phyloP scores from a whole-genome alignment of 192 early-diverging fungal species.

The Dissophora ornata region DNA sequence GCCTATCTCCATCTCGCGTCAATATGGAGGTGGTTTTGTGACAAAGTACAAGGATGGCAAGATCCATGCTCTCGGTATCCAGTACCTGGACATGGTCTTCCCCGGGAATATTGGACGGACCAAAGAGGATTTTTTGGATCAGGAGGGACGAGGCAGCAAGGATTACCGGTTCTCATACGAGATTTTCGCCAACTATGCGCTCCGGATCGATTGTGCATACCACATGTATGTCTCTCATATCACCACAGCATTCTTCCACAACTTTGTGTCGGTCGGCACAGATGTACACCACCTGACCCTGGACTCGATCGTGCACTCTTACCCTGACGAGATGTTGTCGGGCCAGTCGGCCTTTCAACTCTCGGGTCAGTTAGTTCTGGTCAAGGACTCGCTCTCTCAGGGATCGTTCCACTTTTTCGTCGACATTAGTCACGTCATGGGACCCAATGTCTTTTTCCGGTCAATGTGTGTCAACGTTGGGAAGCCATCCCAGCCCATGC shows the following conservation, averaged over 20 bases:
- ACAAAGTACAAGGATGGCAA: conserved; percentile 50
- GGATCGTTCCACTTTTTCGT: conserved; percentile 58
- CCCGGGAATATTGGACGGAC: conserved; percentile 44
- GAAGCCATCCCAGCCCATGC: conserved; percentile 31
- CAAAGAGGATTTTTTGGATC: conserved; percentile 46
- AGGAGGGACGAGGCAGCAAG: conserved; percentile 50
- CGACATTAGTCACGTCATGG: conserved; percentile 55
- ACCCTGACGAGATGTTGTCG: conserved; percentile 47
- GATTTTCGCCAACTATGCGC: conserved; percentile 58
- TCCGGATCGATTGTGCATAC: conserved; percentile 46
- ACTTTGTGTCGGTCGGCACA: conserved; percentile 50
- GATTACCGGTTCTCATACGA: conserved; percentile 60
- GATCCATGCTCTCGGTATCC: conserved; percentile 46
- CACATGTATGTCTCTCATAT: conserved; percentile 56
- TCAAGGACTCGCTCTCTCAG: conserved; percentile 53
- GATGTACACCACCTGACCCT: conserved; percentile 50
- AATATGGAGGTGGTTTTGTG: conserved; percentile 57
- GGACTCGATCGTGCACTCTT: conserved; percentile 45
- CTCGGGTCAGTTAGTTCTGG: conserved; percentile 56
- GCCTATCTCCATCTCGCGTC: conserved; percentile 44
- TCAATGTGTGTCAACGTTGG: conserved; percentile 20
- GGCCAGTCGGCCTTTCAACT: conserved; percentile 65
- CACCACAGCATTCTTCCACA: conserved; percentile 55
- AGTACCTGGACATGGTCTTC: conserved; percentile 52
- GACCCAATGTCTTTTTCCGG: conserved; percentile 58